Evolutionary conservation across 139 green algal species (phyloP).

Genomic region (Chlamydomonas eustigma): DNA sequence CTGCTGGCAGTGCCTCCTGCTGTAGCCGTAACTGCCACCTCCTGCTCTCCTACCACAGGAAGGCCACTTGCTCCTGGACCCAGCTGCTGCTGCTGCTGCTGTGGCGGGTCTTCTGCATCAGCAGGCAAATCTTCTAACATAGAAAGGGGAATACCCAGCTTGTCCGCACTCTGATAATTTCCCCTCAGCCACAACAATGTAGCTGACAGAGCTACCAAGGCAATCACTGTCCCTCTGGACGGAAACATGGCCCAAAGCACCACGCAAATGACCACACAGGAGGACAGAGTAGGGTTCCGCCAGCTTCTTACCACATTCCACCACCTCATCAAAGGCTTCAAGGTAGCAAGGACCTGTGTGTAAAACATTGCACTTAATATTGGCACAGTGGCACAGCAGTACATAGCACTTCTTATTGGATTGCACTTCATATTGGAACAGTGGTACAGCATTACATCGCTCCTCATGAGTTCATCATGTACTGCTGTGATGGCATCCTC

Average conservation of each 20-base stretch:
- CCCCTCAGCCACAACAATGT: neutral
- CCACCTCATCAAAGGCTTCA: neutral
- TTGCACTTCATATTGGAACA: no score
- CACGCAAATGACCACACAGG: neutral
- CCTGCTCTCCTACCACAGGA: neutral
- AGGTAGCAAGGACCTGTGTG: neutral
- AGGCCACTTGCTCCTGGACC: neutral
- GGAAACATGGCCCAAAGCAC: conserved; percentile 11
- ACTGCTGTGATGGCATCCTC: no score
- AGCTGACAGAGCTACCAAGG: neutral
- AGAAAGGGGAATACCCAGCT: neutral
- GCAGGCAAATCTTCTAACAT: conserved; percentile 17
- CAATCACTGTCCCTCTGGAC: neutral
- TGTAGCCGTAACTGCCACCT: neutral
- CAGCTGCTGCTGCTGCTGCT: conserved; percentile 2
- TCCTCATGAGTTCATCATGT: no score
- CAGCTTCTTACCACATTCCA: conserved; percentile 14
- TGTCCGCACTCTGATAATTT: neutral
- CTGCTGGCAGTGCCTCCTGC: no score
- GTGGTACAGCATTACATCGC: no score
- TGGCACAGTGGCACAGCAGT: no score
- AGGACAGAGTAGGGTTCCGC: conserved; percentile 6
- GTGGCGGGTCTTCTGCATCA: neutral
- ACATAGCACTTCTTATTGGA: no score
- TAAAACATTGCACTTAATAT: no score